A percentile compares a stretch with the other conserved stretches of the same genome.
phyloP scores from a whole-genome alignment of 176 grass and related monocot genomes.

The Juncus inflexus region DNA sequence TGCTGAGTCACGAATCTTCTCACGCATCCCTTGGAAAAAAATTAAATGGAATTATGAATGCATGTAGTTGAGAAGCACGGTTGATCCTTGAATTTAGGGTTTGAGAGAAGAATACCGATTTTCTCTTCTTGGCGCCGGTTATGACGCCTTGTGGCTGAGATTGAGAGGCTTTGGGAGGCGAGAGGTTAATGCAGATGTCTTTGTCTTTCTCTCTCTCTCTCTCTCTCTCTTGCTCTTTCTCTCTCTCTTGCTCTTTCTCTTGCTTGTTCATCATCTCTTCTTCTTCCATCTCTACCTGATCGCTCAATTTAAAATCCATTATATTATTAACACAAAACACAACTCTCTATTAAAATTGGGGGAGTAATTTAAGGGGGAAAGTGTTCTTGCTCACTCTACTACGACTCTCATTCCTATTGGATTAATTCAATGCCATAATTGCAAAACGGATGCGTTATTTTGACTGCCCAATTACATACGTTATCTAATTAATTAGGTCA shows the following conservation, averaged over 20 bases:
- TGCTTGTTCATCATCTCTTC: constrained; percentile 18
- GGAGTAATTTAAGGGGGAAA: constrained; percentile 8
- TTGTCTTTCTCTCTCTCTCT: background rate
- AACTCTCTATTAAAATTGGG: background rate
- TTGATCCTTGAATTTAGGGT: constrained; percentile 1
- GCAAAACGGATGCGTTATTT: background rate
- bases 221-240: constrained; percentile 1
- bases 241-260: background rate
- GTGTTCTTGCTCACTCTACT: background rate
- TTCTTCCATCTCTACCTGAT: background rate
- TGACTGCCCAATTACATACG: too few relatives aligned
- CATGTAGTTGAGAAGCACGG: background rate
- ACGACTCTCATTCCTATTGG: background rate
- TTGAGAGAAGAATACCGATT: constrained; percentile 36
- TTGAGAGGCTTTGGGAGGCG: background rate
- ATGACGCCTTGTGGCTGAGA: constrained; percentile 40
- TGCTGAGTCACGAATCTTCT: constrained; percentile 54
- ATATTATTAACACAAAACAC: too few relatives aligned
- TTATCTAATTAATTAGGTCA: too few relatives aligned
- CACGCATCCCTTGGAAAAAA: constrained; percentile 44
- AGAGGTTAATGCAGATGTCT: constrained; percentile 7
- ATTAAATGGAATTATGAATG: background rate
- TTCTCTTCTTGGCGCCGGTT: constrained; percentile 95
- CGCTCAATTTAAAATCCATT: background rate
- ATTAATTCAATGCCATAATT: background rate